Percentiles rank a stretch among this genome's conserved stretches.
phyloP scores from a whole-genome alignment of 805 yeast species.

The Limtongia smithiae region DNA sequence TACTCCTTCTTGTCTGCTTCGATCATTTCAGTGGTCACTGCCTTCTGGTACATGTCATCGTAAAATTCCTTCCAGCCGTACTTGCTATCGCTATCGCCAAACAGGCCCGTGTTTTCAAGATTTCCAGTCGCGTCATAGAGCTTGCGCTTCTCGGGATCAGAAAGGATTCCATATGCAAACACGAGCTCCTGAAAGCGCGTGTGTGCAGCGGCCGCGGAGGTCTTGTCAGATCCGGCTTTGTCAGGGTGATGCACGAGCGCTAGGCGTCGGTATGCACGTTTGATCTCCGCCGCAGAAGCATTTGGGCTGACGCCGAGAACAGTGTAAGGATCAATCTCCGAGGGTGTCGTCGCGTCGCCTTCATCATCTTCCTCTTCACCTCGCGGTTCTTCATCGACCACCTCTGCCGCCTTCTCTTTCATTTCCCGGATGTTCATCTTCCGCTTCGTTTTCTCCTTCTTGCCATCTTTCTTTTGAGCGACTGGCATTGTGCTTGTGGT shows the following conservation, averaged over 20 bases:
- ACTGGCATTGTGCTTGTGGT: no score
- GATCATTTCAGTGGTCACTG: conserved; percentile 46
- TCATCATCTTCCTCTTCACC: no score
- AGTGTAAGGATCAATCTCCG: conserved; percentile 61
- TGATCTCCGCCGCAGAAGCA: conserved; percentile 51
- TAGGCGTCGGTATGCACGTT: conserved; percentile 60
- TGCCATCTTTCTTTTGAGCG: no score
- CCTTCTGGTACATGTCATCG: conserved; percentile 35
- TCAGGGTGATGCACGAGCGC: conserved; percentile 73
- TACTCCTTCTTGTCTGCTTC: conserved; percentile 64
- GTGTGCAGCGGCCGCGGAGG: conserved; percentile 33
- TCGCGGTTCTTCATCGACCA: no score
- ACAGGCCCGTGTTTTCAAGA: conserved; percentile 40
- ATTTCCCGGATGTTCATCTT: no score
- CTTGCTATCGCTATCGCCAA: conserved; percentile 31
- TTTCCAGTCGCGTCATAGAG: conserved; percentile 71
- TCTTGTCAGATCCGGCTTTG: conserved; percentile 44
- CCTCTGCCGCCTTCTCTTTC: background rate
- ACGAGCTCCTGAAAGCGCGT: conserved; percentile 63
- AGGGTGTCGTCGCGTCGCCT: conserved; percentile 1
- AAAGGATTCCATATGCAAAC: conserved; percentile 66
- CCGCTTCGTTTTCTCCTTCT: no score
- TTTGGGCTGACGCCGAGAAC: conserved; percentile 44
- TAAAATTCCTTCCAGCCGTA: conserved; percentile 40
- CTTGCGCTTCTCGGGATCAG: conserved; percentile 53